Conservation (phyloP, 2,329 filamentous ascomycete genomes). For the Pseudodiploospora longispora region DNA sequence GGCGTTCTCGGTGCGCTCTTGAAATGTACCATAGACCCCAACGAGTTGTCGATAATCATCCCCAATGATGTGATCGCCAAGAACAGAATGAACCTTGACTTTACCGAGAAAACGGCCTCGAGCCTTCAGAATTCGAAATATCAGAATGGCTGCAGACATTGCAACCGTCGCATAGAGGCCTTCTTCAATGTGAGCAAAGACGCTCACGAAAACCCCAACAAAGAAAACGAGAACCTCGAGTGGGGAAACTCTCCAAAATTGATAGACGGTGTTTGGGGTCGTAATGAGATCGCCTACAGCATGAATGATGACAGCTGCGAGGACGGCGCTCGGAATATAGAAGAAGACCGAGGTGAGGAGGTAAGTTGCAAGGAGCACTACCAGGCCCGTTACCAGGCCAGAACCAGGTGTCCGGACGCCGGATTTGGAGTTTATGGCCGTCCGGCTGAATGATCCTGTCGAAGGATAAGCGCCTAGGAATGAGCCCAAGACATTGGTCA, state of each 20-base stretch:
- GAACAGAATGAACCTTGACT: conserved; percentile 63
- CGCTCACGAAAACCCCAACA: conserved; percentile 78
- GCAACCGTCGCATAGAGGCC: conserved; percentile 84
- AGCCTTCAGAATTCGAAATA: conserved; percentile 78
- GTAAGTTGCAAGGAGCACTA: conserved; percentile 87
- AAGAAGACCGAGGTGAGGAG: conserved; percentile 83
- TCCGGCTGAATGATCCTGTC: conserved; percentile 92
- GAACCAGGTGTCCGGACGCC: conserved; percentile 87
- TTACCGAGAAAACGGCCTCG: conserved; percentile 73
- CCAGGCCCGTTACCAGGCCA: conserved; percentile 75
- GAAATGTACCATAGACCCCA: conserved; percentile 51
- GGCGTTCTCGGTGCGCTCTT: conserved; percentile 35
- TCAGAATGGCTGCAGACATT: conserved; percentile 66
- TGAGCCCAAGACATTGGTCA: conserved; percentile 81
- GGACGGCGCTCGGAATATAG: conserved; percentile 76
- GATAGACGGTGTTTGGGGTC: conserved; percentile 81
- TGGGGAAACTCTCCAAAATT: conserved; percentile 91
- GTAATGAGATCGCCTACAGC: conserved; percentile 91
- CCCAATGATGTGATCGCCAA: conserved; percentile 66
- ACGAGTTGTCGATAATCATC: conserved; percentile 41
- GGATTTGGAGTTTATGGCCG: conserved; percentile 94
- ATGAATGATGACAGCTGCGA: conserved; percentile 90
- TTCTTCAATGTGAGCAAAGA: conserved; percentile 84
- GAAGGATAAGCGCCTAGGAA: conserved; percentile 89
- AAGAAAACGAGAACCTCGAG: conserved; percentile 91